Percentiles rank a stretch among this genome's conserved stretches.
Conservation (phyloP, 2,329 filamentous ascomycete genomes). For the Chaetomium sp. region DNA sequence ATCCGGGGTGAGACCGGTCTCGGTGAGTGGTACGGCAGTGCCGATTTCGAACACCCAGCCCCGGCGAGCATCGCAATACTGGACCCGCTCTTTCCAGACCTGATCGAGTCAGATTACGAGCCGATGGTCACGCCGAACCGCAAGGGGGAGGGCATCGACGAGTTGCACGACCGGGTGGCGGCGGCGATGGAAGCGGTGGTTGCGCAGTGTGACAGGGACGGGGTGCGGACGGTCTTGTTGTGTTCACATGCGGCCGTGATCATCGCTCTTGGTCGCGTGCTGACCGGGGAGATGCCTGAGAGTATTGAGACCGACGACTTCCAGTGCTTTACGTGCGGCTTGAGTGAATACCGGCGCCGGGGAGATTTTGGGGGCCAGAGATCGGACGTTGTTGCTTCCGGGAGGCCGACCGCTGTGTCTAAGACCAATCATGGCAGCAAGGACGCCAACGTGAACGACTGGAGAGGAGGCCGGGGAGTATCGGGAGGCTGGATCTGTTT, state of each 20-base stretch:
- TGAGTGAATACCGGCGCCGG: conserved; percentile 56
- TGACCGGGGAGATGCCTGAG: conserved; percentile 73
- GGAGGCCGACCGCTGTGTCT: conserved; percentile 13
- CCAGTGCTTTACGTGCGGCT: conserved; percentile 71
- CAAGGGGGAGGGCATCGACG: conserved; percentile 70
- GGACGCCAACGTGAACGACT: conserved; percentile 34
- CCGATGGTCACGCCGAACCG: conserved; percentile 61
- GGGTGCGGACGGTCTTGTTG: conserved; percentile 65
- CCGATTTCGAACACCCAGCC: conserved; percentile 76
- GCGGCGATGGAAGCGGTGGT: conserved; percentile 65
- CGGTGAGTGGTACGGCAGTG: conserved; percentile 87
- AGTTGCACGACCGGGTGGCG: conserved; percentile 75
- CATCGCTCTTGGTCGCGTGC: conserved; percentile 74
- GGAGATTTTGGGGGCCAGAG: neutral
- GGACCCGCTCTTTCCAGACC: conserved; percentile 59
- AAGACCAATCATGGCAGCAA: conserved; percentile 26
- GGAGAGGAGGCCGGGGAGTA: conserved; percentile 56
- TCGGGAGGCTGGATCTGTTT: conserved; percentile 74
- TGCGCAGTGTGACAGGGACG: conserved; percentile 61
- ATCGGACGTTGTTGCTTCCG: neutral
- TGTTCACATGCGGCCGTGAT: conserved; percentile 87
- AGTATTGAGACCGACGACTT: conserved; percentile 73
- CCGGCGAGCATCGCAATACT: conserved; percentile 62
- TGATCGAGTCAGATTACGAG: conserved; percentile 48
- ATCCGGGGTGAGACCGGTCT: conserved; percentile 53